Base-by-base conservation (phyloP, 2,329 filamentous ascomycete species). In the Trichoderma harzianum region DNA sequence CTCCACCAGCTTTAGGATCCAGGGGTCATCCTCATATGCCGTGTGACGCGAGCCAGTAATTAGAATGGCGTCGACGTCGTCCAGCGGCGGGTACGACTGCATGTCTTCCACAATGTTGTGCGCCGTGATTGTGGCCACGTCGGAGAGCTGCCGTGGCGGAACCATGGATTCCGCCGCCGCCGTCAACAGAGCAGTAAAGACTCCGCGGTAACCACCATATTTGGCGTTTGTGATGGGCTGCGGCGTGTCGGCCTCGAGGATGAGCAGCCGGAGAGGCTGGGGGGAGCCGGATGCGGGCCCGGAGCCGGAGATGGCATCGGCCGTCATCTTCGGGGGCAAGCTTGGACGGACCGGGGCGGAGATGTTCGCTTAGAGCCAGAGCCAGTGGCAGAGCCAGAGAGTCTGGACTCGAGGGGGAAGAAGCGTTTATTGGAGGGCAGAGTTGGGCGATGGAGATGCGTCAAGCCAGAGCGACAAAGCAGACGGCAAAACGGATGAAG, bases 211-310 rank as follows among this genome's bases (percentile, higher is more conserved):
- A 73, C 86, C 86, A 66, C 89, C 88, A 81, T 92, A 94, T 77
- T 89, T 89, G 70, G 86, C 86, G 69, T 88, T 83, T 47, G 91
- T 88, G 57, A 87, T 82, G 1, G 89, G 87, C 64, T 92, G 85
- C 1, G 94, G 94, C 1, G 89, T 92, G 82, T 97, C 95, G 84
- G 93, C 92, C 85, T 97, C 93, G 76, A 98, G 90, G 76, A 98
- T 88, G 61, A 95, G 94, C 81, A 98, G 91, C 70, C 93, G 91
- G 75, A 95, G 83, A 34, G 88, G 88, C 39, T 39, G 88, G 21
- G 43, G 43, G 12, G 64, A 67, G 21, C 64, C 64, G 64, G 70
- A 34, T 30, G 55, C 70, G 70, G 63, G 58, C 57, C 64, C 70
- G 63, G 64, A 34, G 21, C 70, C 70, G 70, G 64, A 72, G 55